Evolutionary conservation across 768 basidiomycete genomes (phyloP).

Genomic region (Phaeotremella skinneri): DNA sequence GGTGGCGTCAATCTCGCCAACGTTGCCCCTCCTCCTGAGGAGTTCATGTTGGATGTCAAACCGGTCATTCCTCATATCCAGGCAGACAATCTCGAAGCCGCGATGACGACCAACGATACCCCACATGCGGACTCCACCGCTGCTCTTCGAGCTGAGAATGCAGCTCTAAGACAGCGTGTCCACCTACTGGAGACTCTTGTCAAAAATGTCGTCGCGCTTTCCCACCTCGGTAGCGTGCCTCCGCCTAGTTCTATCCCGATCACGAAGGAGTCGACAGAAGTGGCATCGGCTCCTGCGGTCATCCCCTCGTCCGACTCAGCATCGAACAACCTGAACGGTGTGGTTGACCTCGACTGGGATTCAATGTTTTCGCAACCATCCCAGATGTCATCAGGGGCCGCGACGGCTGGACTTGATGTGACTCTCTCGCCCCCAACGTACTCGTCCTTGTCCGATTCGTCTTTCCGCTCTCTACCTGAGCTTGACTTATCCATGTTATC

Average conservation of each 20-base stretch:
- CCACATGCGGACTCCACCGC: background rate
- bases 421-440: constrained; percentile 20
- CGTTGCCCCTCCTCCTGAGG: constrained; percentile 37
- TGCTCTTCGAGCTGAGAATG: constrained; percentile 30
- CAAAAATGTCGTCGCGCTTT: constrained; percentile 38
- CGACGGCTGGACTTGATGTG: constrained; percentile 10
- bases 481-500: too few species aligned
- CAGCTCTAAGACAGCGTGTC: constrained; percentile 33
- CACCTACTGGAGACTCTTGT: constrained; percentile 37
- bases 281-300: background rate
- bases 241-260: background rate
- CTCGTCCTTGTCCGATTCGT: constrained; percentile 4
- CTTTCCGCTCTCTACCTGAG: background rate
- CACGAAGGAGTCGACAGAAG: background rate
- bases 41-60: constrained; percentile 32
- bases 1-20: constrained; percentile 37
- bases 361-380: constrained; percentile 8
- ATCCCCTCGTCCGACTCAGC: constrained; percentile 2
- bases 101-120: background rate
- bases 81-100: background rate
- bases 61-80: constrained; percentile 19
- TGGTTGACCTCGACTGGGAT: constrained; percentile 10
- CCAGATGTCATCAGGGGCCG: background rate
- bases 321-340: background rate
- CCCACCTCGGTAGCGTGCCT: constrained; percentile 27